These are phyloP conservation scores for Fraxinus angustifolia DNA, from an alignment of 305 asterid species.

Conservation along the genomic window DNA sequence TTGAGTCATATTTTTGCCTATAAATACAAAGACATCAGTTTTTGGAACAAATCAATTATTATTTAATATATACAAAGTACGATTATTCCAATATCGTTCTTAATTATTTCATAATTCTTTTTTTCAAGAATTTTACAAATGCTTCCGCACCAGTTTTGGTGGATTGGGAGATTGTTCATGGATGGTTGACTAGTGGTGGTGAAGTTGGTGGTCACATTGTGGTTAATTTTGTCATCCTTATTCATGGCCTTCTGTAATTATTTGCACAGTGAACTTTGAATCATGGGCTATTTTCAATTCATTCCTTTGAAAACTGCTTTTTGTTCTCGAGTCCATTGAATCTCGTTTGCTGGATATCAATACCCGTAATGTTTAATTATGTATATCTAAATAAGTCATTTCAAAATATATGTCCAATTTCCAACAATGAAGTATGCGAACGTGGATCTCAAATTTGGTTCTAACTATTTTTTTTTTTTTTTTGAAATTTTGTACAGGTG, in stretches of 20 bases:
- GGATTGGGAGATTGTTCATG: not conserved
- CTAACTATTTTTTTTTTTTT: constrained; percentile 15
- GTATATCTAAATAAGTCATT: not conserved
- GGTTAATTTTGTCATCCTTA: not conserved
- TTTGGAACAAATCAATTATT: too few relatives aligned
- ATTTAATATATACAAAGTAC: too few relatives aligned
- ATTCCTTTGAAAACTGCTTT: not conserved
- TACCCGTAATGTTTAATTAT: not conserved
- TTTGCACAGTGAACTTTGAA: not conserved
- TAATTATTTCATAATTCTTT: too few relatives aligned
- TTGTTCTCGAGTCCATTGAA: not conserved
- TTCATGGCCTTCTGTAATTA: not conserved
- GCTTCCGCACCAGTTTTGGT: not conserved
- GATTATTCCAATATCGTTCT: too few relatives aligned
- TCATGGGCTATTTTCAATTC: not conserved
- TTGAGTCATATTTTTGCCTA: too few relatives aligned
- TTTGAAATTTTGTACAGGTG: constrained; percentile 53
- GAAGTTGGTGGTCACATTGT: not conserved
- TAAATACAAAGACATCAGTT: too few relatives aligned
- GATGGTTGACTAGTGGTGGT: not conserved
- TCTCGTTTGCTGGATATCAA: not conserved
- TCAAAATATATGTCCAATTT: not conserved
- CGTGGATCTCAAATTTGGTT: constrained; percentile 8
- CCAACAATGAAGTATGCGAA: not conserved
- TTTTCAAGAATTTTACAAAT: too few relatives aligned